phyloP scores from a whole-genome alignment of 169 alveolate species.

The Cyclospora cayetanensis region DNA sequence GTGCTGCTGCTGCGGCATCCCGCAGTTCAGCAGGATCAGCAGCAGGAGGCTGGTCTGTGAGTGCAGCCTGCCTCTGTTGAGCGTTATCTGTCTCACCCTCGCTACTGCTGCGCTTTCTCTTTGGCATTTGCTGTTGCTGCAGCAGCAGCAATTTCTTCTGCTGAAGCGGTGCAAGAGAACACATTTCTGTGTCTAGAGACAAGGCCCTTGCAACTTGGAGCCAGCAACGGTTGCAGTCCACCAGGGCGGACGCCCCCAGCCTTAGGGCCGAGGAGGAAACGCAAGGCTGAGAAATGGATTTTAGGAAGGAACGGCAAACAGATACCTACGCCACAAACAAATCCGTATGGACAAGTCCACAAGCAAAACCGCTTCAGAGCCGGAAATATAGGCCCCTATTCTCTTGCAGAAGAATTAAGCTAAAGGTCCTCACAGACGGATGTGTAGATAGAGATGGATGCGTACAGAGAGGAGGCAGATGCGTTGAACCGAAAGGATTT shows the following conservation, averaged over 20 bases:
- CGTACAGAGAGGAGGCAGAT: too few species aligned
- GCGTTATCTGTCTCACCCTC: neutral
- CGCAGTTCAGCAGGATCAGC: too few species aligned
- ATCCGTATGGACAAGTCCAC: too few species aligned
- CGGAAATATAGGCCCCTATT: too few species aligned
- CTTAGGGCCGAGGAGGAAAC: neutral
- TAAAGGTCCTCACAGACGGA: too few species aligned
- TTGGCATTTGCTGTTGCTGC: constrained; percentile 16
- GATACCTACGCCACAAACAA: neutral
- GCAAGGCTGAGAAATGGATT: neutral
- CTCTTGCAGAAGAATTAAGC: too few species aligned
- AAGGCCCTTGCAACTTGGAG: neutral
- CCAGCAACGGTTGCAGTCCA: neutral
- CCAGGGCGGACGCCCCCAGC: neutral
- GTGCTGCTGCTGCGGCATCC: too few species aligned
- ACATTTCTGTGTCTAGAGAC: neutral
- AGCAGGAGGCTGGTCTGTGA: neutral
- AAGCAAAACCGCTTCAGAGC: too few species aligned
- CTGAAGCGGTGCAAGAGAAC: neutral
- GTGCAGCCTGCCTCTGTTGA: neutral
- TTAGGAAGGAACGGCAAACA: neutral
- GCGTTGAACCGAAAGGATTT: too few species aligned
- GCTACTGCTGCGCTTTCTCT: neutral
- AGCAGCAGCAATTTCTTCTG: neutral
- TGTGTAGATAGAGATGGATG: too few species aligned